phyloP scores from a whole-genome alignment of 1,284 basidiomycete species.

The Heterobasidion annosum region DNA sequence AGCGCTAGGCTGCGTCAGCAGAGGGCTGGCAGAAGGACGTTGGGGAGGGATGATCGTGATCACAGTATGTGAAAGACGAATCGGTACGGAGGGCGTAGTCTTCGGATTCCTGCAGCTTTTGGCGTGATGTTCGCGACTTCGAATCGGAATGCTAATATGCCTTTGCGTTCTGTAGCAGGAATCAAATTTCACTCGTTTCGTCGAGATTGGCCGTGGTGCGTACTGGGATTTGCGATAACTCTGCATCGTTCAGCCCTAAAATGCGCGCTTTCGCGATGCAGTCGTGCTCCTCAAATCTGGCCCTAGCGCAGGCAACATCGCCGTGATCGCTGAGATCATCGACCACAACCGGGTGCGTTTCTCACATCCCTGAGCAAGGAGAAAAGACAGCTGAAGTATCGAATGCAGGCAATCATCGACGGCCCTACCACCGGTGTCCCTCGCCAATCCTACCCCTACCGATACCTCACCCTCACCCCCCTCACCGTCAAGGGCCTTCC shows the following conservation, averaged over 20 bases:
- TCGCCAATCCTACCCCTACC: conserved; percentile 89
- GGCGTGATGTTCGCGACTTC: not conserved
- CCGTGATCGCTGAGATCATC: conserved; percentile 95
- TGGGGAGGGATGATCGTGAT: too few relatives aligned
- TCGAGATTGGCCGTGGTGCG: conserved; percentile 91
- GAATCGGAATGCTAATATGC: not conserved
- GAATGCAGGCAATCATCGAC: conserved; percentile 83
- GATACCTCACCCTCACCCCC: conserved; percentile 88
- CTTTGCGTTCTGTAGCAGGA: conserved; percentile 26
- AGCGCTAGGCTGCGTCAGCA: not conserved
- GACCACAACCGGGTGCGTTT: conserved; percentile 93
- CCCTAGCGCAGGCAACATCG: conserved; percentile 82
- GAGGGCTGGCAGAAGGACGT: too few relatives aligned
- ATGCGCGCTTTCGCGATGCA: conserved; percentile 17
- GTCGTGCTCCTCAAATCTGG: conserved; percentile 95
- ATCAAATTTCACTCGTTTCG: conserved; percentile 94
- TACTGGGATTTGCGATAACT: conserved; percentile 6
- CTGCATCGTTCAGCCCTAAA: not conserved
- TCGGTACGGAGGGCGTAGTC: too few relatives aligned
- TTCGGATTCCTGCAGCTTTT: not conserved
- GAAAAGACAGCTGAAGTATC: not conserved
- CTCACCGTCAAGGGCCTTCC: conserved; percentile 81
- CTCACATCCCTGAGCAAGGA: not conserved
- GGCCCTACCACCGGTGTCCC: conserved; percentile 87
- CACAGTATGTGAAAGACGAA: too few relatives aligned